Evolutionary conservation across 192 early-diverging fungal species (phyloP), one percentile per base, ranked within the genome.

Genomic region (Spinellus fusiger): DNA sequence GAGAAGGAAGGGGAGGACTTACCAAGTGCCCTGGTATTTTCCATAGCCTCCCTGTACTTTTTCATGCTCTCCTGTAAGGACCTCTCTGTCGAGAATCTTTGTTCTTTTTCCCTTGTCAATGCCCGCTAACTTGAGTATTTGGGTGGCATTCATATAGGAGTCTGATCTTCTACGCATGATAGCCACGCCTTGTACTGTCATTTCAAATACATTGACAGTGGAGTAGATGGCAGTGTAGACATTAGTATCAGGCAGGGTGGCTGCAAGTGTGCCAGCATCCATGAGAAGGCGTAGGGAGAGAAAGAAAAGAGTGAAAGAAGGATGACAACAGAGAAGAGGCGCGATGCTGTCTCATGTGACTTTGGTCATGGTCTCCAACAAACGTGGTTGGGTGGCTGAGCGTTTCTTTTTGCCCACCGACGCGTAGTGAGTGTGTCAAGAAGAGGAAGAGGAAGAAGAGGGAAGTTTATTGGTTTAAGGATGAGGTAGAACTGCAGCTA

Each of bases 41-140:
- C 93, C 93, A 73, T 96, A 96, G 12, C 94, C 94, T 23, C 94
- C 94, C 75, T 96, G 94, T 20, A 96, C 85, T 71, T 96, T 96
- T 62, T 96, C 93, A 73, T 96, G 92, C 23, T 79, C 77, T 15
- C 88, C 88, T 34, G 77, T 76, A 48, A 89, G 75, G 6, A 96
- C 81, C 58, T 94, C 93, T 61, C 80, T 77, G 76, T 96, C 94
- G 12, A 96, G 82, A 51, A 94, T 91, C 66, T 89, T 91, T 40
- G 93, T 92, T 34, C 94, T 79, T 62, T 78, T 80, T 52, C 85
- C 85, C 68, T 95, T 95, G 56, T 91, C 89, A 50, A 90, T 87
- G 50, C 86, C 86, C 20, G 94, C 94, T 18, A 89, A 87, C 66
- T 95, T 94, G 35, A 96, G 82, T 37, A 96, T 93, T 62, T 96